These are phyloP conservation scores for Tetrahymena thermophila DNA, from an alignment of 73 alveolate genomes.

Conservation along the genomic window DNA sequence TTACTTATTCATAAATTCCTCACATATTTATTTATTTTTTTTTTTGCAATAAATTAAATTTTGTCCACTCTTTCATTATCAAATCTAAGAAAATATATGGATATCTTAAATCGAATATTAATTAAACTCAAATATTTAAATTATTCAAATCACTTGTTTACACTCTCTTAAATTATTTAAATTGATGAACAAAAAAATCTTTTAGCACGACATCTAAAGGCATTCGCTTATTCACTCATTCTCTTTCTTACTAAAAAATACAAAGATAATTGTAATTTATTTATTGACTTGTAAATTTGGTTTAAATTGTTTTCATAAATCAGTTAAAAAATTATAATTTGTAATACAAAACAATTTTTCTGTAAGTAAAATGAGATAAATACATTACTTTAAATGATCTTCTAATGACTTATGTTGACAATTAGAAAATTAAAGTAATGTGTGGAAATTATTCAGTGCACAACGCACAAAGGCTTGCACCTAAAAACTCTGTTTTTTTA, in stretches of 20 bases:
- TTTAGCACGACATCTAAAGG: neutral
- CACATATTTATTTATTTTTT: neutral
- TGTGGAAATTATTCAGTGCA: neutral
- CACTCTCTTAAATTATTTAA: neutral
- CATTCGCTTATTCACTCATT: no score
- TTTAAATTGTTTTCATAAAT: no score
- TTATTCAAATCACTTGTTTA: neutral
- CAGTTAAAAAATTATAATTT: no score
- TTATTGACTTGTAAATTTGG: no score
- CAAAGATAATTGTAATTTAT: no score
- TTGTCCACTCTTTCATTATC: neutral
- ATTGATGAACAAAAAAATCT: neutral
- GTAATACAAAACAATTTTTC: no score
- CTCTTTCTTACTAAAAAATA: no score
- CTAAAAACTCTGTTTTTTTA: neutral
- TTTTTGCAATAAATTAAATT: no score
- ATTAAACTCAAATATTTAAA: neutral
- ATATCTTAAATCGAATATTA: neutral
- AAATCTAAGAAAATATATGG: neutral
- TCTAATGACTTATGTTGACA: neutral
- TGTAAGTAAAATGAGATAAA: no score
- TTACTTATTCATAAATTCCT: neutral
- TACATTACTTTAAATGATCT: no score
- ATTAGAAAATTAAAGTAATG: no score
- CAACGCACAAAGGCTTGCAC: neutral